Evolutionary conservation across 2,329 filamentous ascomycete genomes (phyloP).

Genomic region (Fusarium multiceps): DNA sequence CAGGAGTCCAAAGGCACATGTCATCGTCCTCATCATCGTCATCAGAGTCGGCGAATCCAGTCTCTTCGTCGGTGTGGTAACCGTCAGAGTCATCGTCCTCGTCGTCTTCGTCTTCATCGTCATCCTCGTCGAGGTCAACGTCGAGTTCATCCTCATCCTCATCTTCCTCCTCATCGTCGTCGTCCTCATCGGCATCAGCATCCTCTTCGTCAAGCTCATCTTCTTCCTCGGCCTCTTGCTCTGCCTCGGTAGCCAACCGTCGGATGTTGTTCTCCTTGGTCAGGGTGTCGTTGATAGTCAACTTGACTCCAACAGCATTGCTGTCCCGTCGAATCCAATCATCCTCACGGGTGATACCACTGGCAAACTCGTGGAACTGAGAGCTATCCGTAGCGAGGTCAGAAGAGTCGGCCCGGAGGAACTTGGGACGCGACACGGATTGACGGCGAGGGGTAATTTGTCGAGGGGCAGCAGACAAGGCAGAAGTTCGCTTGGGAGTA

Average conservation of each 20-base stretch:
- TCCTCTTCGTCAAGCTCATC: conserved; percentile 80
- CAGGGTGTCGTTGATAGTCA: conserved; percentile 91
- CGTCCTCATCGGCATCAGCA: conserved; percentile 82
- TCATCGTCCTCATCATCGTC: conserved; percentile 76
- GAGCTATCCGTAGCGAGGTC: conserved; percentile 67
- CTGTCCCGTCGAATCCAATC: conserved; percentile 86
- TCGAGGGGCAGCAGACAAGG: conserved; percentile 44
- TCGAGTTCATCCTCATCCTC: conserved; percentile 55
- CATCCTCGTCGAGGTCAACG: conserved; percentile 58
- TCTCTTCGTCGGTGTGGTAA: conserved; percentile 79
- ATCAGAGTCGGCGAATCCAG: conserved; percentile 75
- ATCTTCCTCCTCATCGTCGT: conserved; percentile 62
- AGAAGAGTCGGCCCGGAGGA: conserved; percentile 61
- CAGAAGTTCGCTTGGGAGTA: conserved; percentile 48
- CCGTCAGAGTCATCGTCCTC: conserved; percentile 73
- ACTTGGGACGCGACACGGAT: conserved; percentile 54
- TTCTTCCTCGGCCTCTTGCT: conserved; percentile 85
- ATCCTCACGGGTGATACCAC: conserved; percentile 82
- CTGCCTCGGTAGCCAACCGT: conserved; percentile 85
- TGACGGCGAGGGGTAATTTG: conserved; percentile 40
- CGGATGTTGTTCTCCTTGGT: conserved; percentile 90
- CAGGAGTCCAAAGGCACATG: conserved; percentile 66
- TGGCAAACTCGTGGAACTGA: conserved; percentile 92
- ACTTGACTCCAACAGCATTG: conserved; percentile 70
- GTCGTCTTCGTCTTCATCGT: conserved; percentile 63